These are phyloP conservation scores for Hanseniaspora sp. DNA, from an alignment of 1,139 yeast species.

Conservation along the genomic window DNA sequence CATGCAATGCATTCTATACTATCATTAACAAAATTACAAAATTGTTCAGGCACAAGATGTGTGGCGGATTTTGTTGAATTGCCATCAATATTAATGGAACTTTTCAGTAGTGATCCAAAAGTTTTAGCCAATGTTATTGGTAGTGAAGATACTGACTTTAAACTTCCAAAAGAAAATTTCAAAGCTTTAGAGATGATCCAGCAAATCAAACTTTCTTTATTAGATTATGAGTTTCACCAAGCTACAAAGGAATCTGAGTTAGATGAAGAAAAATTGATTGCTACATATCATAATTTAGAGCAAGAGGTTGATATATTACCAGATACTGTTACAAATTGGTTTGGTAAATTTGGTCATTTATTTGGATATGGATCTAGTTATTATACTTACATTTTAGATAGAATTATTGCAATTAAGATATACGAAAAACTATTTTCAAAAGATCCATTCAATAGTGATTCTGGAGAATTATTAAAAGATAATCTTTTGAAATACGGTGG, in stretches of 20 bases:
- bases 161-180: slow-evolving; percentile 43
- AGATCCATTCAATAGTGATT: slow-evolving; percentile 58
- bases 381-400: slow-evolving; percentile 80
- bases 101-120: slow-evolving; percentile 70
- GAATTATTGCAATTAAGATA: slow-evolving; percentile 82
- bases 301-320: slow-evolving; percentile 43
- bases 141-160: slow-evolving; percentile 36
- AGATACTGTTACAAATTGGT: slow-evolving; percentile 71
- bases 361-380: slow-evolving; percentile 92
- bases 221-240: slow-evolving; percentile 69
- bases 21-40: slow-evolving; percentile 80
- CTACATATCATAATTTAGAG: slow-evolving; percentile 58
- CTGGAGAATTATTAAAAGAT: slow-evolving; percentile 64
- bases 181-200: slow-evolving; percentile 68
- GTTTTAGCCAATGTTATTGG: slow-evolving; percentile 50
- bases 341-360: slow-evolving; percentile 86
- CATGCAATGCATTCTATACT: slow-evolving; percentile 98
- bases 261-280: slow-evolving; percentile 32
- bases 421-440: slow-evolving; percentile 62
- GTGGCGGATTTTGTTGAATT: slow-evolving; percentile 93
- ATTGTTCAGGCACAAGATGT: slow-evolving; percentile 89
- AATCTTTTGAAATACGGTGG: slow-evolving; percentile 90
- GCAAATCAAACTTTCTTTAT: slow-evolving; percentile 79
- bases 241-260: slow-evolving; percentile 30
- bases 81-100: slow-evolving; percentile 92